phyloP scores from a whole-genome alignment of 176 grass and related monocot species.

The Dendrocalamus sinicus region DNA sequence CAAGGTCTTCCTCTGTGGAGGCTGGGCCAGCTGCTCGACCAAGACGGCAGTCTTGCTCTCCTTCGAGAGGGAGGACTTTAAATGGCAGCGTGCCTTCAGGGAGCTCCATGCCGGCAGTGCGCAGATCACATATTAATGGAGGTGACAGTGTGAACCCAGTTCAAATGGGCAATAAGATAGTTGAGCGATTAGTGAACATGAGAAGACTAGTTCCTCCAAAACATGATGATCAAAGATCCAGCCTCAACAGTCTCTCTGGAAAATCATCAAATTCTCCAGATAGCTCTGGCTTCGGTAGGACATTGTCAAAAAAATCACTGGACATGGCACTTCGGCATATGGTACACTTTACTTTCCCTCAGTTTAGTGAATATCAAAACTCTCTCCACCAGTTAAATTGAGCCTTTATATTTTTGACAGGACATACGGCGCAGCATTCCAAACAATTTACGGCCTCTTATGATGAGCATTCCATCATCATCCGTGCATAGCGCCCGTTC shows the following conservation, averaged over 20 bases:
- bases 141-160: slow-evolving; percentile 72
- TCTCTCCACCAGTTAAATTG: slow-evolving; percentile 10
- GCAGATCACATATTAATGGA: slow-evolving; percentile 70
- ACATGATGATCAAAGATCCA: slow-evolving; percentile 71
- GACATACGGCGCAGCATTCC: slow-evolving; percentile 93
- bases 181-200: slow-evolving; percentile 94
- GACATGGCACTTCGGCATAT: slow-evolving; percentile 98
- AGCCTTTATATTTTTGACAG: slow-evolving; percentile 54
- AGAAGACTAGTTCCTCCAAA: slow-evolving; percentile 89
- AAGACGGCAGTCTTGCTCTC: slow-evolving; percentile 92
- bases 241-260: slow-evolving; percentile 56
- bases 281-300: slow-evolving; percentile 80
- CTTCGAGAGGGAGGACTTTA: slow-evolving; percentile 78
- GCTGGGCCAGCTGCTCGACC: slow-evolving; percentile 64
- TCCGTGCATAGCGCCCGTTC: slow-evolving; percentile 84
- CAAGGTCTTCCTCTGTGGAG: slow-evolving; percentile 92
- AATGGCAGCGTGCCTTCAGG: slow-evolving; percentile 63
- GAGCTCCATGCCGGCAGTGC: slow-evolving; percentile 66
- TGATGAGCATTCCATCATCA: slow-evolving; percentile 90
- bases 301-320: slow-evolving; percentile 91
- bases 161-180: slow-evolving; percentile 92
- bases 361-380: background rate
- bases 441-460: slow-evolving; percentile 82
- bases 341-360: slow-evolving; percentile 57
- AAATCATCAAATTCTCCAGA: slow-evolving; percentile 84